phyloP scores from a whole-genome alignment of 768 basidiomycete species.

The Zangia roseola region DNA sequence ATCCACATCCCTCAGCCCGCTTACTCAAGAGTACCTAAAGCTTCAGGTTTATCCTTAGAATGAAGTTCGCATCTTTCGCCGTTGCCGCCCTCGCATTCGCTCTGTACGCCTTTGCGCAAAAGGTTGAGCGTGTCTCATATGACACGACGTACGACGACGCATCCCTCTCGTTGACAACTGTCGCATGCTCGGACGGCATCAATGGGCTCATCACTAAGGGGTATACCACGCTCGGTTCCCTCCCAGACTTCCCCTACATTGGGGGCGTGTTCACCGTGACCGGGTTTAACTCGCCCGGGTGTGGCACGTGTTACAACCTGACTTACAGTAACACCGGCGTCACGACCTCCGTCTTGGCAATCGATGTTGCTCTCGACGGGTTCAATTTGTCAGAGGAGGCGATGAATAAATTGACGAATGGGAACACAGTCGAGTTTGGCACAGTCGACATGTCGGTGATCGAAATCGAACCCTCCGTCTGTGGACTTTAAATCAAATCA shows the following conservation, averaged over 20 bases:
- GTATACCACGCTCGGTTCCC: slow-evolving; percentile 32
- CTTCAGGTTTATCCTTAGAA: slow-evolving; percentile 1
- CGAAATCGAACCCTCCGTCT: slow-evolving; percentile 45
- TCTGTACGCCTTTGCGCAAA: slow-evolving; percentile 19
- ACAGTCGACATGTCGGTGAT: slow-evolving; percentile 43
- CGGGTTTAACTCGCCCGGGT: slow-evolving; percentile 28
- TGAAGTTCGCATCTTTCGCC: slow-evolving; percentile 25
- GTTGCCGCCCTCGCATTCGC: slow-evolving; percentile 10
- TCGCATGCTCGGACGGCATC: slow-evolving; percentile 35
- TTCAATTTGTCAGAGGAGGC: slow-evolving; percentile 52
- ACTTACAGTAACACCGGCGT: slow-evolving; percentile 19
- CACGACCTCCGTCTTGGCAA: slow-evolving; percentile 25
- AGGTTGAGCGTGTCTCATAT: slow-evolving; percentile 28
- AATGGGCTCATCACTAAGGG: slow-evolving; percentile 32
- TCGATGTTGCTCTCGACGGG: slow-evolving; percentile 29
- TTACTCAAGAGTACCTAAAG: not conserved
- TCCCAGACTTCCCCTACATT: slow-evolving; percentile 32
- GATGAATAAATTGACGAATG: slow-evolving; percentile 54
- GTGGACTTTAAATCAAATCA: slow-evolving; percentile 35
- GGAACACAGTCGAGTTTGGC: slow-evolving; percentile 47
- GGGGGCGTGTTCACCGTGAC: slow-evolving; percentile 34
- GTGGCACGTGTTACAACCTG: slow-evolving; percentile 35
- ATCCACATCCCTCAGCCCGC: too few species aligned
- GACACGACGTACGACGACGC: slow-evolving; percentile 32
- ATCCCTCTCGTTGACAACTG: slow-evolving; percentile 8